These are phyloP conservation scores for Plasmodium coatneyi DNA, from an alignment of 169 alveolate genomes.

Conservation along the genomic window DNA sequence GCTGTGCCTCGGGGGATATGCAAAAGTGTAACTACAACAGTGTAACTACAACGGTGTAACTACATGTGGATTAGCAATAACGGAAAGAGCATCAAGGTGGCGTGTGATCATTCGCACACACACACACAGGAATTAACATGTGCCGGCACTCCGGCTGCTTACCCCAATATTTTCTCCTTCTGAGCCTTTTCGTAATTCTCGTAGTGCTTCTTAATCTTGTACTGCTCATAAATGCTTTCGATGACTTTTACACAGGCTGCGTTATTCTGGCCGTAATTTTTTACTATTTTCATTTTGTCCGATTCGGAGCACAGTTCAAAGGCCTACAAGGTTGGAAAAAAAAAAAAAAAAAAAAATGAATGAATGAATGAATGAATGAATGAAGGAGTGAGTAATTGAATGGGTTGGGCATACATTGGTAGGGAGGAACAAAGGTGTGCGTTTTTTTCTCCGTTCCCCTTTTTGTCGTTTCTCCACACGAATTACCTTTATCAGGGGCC, in stretches of 20 bases:
- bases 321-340: constrained; percentile 59
- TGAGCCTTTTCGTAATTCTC: constrained; percentile 73
- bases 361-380: neutral
- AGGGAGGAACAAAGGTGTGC: neutral
- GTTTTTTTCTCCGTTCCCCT: neutral
- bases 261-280: constrained; percentile 81
- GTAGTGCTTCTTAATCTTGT: constrained; percentile 73
- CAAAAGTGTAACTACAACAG: neutral
- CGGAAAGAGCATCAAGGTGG: neutral
- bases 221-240: constrained; percentile 78
- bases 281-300: constrained; percentile 73
- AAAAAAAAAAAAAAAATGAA: neutral
- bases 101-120: neutral
- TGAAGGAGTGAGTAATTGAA: neutral
- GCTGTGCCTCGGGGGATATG: neutral
- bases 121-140: neutral
- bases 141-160: neutral
- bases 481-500: constrained; percentile 81
- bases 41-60: neutral
- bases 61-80: neutral
- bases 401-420: neutral
- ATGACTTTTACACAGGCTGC: constrained; percentile 76
- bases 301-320: constrained; percentile 75
- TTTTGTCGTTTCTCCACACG: neutral
- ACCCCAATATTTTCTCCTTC: constrained; percentile 77